Evolutionary conservation across 2,329 filamentous ascomycete species (phyloP).

Genomic region (Boeremia exigua): DNA sequence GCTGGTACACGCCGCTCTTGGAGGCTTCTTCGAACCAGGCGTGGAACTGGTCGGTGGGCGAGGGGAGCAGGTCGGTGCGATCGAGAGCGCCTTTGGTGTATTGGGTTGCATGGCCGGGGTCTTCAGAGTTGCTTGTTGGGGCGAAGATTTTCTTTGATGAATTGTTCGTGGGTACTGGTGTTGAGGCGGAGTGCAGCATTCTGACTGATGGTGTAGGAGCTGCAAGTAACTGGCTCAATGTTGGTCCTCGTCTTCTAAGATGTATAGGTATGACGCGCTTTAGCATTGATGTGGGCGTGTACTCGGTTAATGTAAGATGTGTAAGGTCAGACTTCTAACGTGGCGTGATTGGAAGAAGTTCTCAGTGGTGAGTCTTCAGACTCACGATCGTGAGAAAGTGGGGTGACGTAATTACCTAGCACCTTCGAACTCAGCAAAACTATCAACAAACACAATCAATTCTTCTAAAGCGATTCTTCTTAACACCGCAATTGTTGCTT

Average conservation of each 20-base stretch:
- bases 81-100: slow-evolving; percentile 72
- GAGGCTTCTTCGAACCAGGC: slow-evolving; percentile 83
- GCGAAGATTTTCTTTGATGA: slow-evolving; percentile 61
- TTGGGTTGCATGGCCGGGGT: slow-evolving; percentile 72
- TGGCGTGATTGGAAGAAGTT: slow-evolving; percentile 21
- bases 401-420: slow-evolving; percentile 31
- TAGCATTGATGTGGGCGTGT: neutral
- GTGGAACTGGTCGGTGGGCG: slow-evolving; percentile 85
- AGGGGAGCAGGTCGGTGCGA: slow-evolving; percentile 63
- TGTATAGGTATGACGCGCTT: neutral
- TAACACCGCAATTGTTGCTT: too few relatives aligned
- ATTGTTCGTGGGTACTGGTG: slow-evolving; percentile 10
- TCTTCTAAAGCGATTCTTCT: neutral
- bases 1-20: slow-evolving; percentile 67
- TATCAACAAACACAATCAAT: neutral
- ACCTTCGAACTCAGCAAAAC: neutral
- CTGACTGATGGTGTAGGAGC: neutral
- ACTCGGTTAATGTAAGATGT: neutral
- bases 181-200: slow-evolving; percentile 35
- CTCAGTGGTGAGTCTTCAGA: slow-evolving; percentile 15
- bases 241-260: neutral
- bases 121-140: slow-evolving; percentile 61
- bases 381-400: slow-evolving; percentile 30
- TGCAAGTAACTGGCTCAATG: neutral
- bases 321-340: neutral